phyloP scores from a whole-genome alignment of 2,329 filamentous ascomycete species.

The Diaporthe aspalathi region DNA sequence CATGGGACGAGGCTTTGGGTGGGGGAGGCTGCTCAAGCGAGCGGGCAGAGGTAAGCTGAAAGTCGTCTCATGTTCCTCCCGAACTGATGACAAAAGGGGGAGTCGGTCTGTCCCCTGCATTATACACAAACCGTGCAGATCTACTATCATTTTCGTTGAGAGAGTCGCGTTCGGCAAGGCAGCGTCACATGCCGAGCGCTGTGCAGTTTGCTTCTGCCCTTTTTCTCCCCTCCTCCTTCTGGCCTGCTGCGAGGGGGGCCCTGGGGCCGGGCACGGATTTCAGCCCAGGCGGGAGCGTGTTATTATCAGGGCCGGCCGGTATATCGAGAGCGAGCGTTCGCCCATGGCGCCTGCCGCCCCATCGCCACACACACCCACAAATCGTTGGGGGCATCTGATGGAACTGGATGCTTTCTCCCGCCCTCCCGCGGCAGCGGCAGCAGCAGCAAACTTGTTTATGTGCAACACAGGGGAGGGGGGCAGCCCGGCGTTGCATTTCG shows the following conservation, averaged over 20 bases:
- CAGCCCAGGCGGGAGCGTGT: neutral
- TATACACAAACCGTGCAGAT: neutral
- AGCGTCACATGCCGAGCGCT: constrained; percentile 11
- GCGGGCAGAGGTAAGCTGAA: neutral
- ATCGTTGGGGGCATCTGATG: no score
- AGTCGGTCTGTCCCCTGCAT: neutral
- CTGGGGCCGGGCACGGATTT: constrained; percentile 1
- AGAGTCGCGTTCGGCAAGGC: neutral
- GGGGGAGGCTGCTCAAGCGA: neutral
- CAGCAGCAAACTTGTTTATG: neutral
- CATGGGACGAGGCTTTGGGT: neutral
- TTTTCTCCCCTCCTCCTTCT: neutral
- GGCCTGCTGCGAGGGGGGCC: neutral
- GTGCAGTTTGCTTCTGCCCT: no score
- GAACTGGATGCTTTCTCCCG: no score
- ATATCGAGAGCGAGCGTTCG: neutral
- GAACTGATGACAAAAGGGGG: neutral
- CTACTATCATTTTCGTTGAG: neutral
- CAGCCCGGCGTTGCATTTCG: constrained; percentile 21
- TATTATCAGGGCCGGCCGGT: constrained; percentile 10
- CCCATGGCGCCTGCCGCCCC: no score
- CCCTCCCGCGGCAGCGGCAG: neutral
- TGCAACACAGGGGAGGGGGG: neutral
- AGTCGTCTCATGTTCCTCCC: neutral
- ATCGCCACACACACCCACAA: neutral